These are phyloP conservation scores for Botrytis squamosa DNA, from an alignment of 2,329 filamentous ascomycete species.

Conservation along the genomic window DNA sequence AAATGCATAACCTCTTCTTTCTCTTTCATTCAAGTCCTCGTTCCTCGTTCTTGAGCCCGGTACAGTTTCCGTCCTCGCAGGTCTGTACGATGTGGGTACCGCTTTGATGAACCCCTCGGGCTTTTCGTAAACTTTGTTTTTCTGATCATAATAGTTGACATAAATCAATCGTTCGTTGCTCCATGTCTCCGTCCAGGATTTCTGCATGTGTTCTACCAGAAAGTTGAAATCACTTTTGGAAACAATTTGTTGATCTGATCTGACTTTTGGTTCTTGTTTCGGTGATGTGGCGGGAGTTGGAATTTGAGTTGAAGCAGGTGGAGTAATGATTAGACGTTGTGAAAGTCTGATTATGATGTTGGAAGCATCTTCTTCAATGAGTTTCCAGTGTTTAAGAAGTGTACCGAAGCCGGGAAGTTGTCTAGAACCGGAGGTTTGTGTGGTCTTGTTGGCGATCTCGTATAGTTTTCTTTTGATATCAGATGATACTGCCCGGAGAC, in stretches of 20 bases:
- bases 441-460: slow-evolving; percentile 1
- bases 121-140: neutral
- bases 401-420: slow-evolving; percentile 8
- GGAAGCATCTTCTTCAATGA: slow-evolving; percentile 5
- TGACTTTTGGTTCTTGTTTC: neutral
- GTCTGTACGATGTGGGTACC: neutral
- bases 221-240: neutral
- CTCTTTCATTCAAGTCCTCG: neutral
- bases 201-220: slow-evolving; percentile 6
- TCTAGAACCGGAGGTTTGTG: neutral
- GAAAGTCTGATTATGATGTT: slow-evolving; percentile 6
- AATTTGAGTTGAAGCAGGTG: neutral
- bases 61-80: neutral
- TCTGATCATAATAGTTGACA: slow-evolving; percentile 9
- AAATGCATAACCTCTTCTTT: slow-evolving; percentile 1
- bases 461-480: slow-evolving; percentile 14
- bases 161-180: slow-evolving; percentile 9
- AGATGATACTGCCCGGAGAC: slow-evolving; percentile 8
- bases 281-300: neutral
- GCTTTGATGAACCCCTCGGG: slow-evolving; percentile 7
- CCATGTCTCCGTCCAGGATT: slow-evolving; percentile 12
- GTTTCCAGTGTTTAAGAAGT: slow-evolving; percentile 16
- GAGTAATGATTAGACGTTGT: slow-evolving; percentile 18
- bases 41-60: neutral
- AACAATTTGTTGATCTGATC: slow-evolving; percentile 5